Evolutionary conservation across 2,329 filamentous ascomycete genomes (phyloP), one percentile per base, ranked within the genome.

Genomic region (Epichloe glyceriae): DNA sequence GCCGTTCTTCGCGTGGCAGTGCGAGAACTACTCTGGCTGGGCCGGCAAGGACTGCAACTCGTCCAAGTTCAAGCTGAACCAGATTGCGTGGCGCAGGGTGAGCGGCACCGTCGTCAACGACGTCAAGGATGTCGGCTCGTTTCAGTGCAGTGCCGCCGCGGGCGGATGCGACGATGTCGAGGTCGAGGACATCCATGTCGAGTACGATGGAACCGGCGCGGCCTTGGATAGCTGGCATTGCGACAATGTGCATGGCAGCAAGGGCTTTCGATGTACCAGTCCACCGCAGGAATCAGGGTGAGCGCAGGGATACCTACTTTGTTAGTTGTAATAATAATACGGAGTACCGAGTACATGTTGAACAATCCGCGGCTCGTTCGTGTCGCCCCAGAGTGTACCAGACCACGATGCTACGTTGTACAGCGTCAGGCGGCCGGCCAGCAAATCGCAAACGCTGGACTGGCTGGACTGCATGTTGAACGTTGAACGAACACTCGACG

Each of bases 1-100:
- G 40, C 65, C 65, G 17, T 60, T 67, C 26, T 66, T 64, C 52
- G 56, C 62, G 10, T 64, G 61, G 56, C 65, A 67, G 53, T 68
- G 65, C 50, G 65, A 67, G 54, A 60, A 66, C 41, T 67, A 64
- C 53, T 62, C 62, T 11, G 64, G 65, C 39, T 59, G 58, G 49
- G 57, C 58, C 2, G 65, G 65, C 33, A 57, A 64, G 54, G 60
- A 64, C 51, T 68, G 65, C 55, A 58, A 67, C 55, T 61, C 62
- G 22, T 64, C 61, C 48, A 54, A 57, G 49, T 66, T 65, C 49
- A 60, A 60, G 54, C 58, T 68, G 40, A 53, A 51, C 19, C 50
- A 64, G 40, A 47, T 67, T 4, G 55, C 57, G 1, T 67, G 61
- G 57, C 55, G 52, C 5, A 53, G 54, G 12, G 56, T 67, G 20